phyloP scores from a whole-genome alignment of 2,329 filamentous ascomycete species.

The Pseudogymnoascus sp. region DNA sequence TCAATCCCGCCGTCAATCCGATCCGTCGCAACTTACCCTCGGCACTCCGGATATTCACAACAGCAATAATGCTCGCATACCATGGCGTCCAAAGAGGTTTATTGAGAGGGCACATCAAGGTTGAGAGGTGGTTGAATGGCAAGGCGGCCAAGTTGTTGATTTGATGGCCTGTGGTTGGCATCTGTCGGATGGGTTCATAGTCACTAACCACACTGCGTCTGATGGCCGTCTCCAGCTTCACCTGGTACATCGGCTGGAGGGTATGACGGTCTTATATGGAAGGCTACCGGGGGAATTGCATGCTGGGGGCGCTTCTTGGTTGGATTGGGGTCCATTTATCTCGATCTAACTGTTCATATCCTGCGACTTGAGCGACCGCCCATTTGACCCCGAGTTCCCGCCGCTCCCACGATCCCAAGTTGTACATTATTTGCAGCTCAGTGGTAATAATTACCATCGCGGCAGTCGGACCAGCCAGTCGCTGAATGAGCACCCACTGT shows the following conservation, averaged over 20 bases:
- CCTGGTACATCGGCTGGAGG: neutral
- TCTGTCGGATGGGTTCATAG: neutral
- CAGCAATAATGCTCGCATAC: neutral
- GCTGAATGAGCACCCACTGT: neutral
- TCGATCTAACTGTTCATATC: neutral
- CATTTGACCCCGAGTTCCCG: neutral
- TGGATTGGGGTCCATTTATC: neutral
- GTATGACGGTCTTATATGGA: neutral
- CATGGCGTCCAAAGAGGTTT: neutral
- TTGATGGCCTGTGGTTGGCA: neutral
- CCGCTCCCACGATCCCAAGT: neutral
- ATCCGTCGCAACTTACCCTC: neutral
- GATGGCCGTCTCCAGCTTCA: neutral
- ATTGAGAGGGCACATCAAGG: neutral
- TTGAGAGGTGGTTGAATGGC: neutral
- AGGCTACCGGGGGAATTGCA: neutral
- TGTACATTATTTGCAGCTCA: neutral
- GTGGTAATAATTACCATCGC: neutral
- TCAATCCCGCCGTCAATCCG: neutral
- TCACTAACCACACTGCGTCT: slow-evolving; percentile 2
- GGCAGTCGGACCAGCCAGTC: neutral
- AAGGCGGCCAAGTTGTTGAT: neutral
- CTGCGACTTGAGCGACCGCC: slow-evolving; percentile 2
- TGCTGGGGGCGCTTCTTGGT: neutral
- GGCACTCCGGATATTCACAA: neutral